Conservation (phyloP, 169 alveolate species). For the Cryptosporidium tyzzeri region DNA sequence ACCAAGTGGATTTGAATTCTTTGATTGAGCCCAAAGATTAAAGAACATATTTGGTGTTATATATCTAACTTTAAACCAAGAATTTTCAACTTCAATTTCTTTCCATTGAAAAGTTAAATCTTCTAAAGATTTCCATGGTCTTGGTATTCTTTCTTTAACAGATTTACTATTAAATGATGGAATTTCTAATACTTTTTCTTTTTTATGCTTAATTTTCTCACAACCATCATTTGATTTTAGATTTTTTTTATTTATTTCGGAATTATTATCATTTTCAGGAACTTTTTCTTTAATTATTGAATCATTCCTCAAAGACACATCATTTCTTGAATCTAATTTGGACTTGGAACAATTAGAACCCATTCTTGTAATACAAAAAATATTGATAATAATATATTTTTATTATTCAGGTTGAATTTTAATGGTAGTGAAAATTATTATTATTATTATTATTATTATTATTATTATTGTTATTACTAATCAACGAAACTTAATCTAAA, state of each 20-base stretch:
- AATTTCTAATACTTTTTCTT: background rate
- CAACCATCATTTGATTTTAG: background rate
- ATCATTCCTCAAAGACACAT: background rate
- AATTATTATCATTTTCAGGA: background rate
- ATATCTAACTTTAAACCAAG: conserved; percentile 53
- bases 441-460: too few relatives aligned
- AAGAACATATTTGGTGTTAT: conserved; percentile 69
- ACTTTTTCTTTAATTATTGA: background rate
- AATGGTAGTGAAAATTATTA: too few relatives aligned
- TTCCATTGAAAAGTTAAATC: conserved; percentile 52
- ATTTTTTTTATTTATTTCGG: too few relatives aligned
- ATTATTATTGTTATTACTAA: too few relatives aligned
- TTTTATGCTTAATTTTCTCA: background rate
- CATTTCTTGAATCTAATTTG: background rate
- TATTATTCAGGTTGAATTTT: background rate
- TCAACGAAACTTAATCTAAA: too few relatives aligned
- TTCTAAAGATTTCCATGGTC: conserved; percentile 58
- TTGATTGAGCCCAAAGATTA: conserved; percentile 70
- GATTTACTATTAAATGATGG: conserved; percentile 25
- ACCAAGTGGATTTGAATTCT: conserved; percentile 49
- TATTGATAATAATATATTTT: background rate
- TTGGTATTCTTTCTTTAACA: conserved; percentile 52
- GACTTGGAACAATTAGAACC: conserved; percentile 7
- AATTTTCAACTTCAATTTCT: conserved; percentile 17
- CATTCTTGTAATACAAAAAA: background rate